Percentiles rank a stretch among this genome's conserved stretches.
These are phyloP conservation scores for Trichoderma erinaceum DNA, from an alignment of 495 filamentous ascomycete species.

Conservation along the genomic window DNA sequence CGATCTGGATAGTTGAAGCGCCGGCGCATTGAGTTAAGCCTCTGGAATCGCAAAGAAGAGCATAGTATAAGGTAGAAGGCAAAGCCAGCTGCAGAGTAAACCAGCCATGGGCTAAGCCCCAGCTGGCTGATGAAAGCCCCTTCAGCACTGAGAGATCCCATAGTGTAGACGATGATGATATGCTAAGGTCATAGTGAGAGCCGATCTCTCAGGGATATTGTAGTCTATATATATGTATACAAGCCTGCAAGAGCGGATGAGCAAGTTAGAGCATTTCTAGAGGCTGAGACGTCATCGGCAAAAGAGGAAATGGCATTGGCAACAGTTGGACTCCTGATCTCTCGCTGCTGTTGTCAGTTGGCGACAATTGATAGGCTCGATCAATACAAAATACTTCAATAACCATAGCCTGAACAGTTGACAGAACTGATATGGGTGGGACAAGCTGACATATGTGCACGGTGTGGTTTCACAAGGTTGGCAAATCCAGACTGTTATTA, in stretches of 20 bases:
- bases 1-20: conserved; percentile 49
- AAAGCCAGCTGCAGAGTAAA: conserved; percentile 10
- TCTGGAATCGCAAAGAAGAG: conserved; percentile 43
- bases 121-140: background rate
- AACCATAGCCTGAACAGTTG: too few species aligned
- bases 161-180: background rate
- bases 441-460: too few species aligned
- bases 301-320: background rate
- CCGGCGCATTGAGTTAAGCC: conserved; percentile 38
- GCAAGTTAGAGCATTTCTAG: too few species aligned
- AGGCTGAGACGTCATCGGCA: background rate
- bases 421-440: too few species aligned
- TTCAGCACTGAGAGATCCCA: background rate
- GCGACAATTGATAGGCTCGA: background rate
- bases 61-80: conserved; percentile 31
- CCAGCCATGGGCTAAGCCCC: background rate
- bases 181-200: background rate
- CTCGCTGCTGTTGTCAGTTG: background rate
- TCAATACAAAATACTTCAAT: background rate
- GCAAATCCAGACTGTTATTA: too few species aligned
- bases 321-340: background rate
- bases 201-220: too few species aligned
- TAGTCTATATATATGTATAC: background rate
- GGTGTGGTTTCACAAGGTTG: too few species aligned
- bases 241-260: background rate